Evolutionary conservation across 768 basidiomycete genomes (phyloP).

Genomic region (Podaxis sp.): DNA sequence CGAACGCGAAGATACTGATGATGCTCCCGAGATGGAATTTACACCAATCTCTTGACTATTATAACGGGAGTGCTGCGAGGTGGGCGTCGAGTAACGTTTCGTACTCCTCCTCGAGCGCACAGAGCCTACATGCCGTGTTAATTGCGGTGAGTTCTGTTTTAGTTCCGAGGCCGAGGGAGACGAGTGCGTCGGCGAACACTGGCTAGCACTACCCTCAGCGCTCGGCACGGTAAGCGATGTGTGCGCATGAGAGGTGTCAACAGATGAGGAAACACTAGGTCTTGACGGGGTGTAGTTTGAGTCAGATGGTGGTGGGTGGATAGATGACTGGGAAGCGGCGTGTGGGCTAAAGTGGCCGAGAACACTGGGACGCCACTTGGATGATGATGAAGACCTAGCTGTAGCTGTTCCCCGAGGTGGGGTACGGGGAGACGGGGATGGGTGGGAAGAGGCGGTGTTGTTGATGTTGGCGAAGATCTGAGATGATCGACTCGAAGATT

Average conservation of each 20-base stretch:
- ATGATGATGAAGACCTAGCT: conserved; percentile 25
- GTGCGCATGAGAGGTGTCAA: conserved; percentile 48
- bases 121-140: neutral
- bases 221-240: conserved; percentile 52
- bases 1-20: conserved; percentile 18
- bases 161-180: conserved; percentile 7
- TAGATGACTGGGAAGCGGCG: conserved; percentile 9
- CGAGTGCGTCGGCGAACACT: conserved; percentile 21
- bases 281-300: conserved; percentile 26
- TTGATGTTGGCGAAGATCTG: conserved; percentile 9
- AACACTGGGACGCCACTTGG: conserved; percentile 65
- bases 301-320: conserved; percentile 33
- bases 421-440: conserved; percentile 40
- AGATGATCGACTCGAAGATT: neutral
- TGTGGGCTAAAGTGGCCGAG: conserved; percentile 61
- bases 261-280: conserved; percentile 49
- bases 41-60: conserved; percentile 26
- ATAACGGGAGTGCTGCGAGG: conserved; percentile 12
- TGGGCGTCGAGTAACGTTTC: neutral
- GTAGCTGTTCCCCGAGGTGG: conserved; percentile 17
- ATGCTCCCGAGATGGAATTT: conserved; percentile 24
- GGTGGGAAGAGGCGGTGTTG: conserved; percentile 51
- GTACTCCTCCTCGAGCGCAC: neutral
- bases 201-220: conserved; percentile 32
- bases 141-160: neutral